These are phyloP conservation scores for Misopates orontium DNA, from an alignment of 257 asterid species.

Conservation along the genomic window DNA sequence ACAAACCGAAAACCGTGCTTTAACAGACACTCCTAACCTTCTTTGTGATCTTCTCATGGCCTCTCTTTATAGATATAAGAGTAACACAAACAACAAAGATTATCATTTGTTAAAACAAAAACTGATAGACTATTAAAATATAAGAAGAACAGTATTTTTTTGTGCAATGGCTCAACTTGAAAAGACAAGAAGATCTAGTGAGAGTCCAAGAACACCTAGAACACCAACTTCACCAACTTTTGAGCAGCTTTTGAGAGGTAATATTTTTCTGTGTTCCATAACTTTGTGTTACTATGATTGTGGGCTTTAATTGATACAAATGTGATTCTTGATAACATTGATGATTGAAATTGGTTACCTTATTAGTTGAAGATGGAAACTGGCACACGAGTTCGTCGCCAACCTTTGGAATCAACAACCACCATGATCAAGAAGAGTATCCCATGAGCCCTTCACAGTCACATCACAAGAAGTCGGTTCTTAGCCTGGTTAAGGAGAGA, in stretches of 20 bases:
- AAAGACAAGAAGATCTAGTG: conserved; percentile 31
- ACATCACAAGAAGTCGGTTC: conserved; percentile 58
- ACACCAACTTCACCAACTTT: conserved; percentile 44
- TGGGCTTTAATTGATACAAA: no score
- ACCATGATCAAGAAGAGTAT: conserved; percentile 55
- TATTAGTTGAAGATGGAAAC: conserved; percentile 46
- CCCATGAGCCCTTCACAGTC: conserved; percentile 27
- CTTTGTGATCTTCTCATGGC: background rate
- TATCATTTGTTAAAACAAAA: no score
- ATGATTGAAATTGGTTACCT: background rate
- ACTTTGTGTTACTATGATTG: background rate
- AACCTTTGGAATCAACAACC: conserved; percentile 15
- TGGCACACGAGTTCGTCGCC: conserved; percentile 42
- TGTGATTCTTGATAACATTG: background rate
- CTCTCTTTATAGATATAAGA: background rate
- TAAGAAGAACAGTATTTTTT: background rate
- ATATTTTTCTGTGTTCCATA: no score
- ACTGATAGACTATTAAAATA: background rate
- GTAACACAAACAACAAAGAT: no score
- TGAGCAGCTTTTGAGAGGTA: conserved; percentile 70
- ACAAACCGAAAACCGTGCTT: conserved; percentile 16
- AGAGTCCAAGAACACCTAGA: conserved; percentile 39
- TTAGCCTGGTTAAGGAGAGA: conserved; percentile 74
- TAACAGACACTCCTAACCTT: conserved; percentile 5
- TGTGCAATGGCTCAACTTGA: conserved; percentile 56